phyloP scores from a whole-genome alignment of 306 rosid genomes.

The Prunus mira region DNA sequence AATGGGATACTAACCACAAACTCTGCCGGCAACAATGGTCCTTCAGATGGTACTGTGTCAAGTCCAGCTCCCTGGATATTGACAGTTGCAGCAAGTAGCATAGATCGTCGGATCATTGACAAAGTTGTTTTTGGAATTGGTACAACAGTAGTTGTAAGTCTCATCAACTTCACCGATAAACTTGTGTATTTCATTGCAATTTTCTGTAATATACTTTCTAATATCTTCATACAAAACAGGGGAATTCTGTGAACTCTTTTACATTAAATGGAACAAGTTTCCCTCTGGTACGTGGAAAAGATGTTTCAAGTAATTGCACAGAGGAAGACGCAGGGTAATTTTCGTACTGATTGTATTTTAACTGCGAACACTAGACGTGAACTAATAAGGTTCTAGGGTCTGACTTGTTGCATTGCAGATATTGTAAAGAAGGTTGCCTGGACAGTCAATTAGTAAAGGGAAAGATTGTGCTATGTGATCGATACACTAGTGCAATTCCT shows the following conservation, averaged over 20 bases:
- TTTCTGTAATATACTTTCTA: neutral
- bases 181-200: neutral
- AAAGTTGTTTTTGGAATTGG: constrained; percentile 29
- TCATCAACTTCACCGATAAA: neutral
- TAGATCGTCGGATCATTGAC: constrained; percentile 22
- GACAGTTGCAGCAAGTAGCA: constrained; percentile 33
- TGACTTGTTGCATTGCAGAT: neutral
- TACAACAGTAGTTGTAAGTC: constrained; percentile 2
- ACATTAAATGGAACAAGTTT: neutral
- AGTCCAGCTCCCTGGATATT: constrained; percentile 38
- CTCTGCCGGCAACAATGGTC: constrained; percentile 32
- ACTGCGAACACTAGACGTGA: neutral
- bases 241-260: neutral
- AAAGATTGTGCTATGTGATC: constrained; percentile 31
- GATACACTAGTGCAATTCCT: neutral
- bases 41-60: neutral
- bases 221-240: neutral
- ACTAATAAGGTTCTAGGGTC: neutral
- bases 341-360: neutral
- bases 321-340: neutral
- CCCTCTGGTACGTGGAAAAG: constrained; percentile 4
- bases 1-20: constrained; percentile 24
- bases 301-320: neutral
- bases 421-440: neutral
- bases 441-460: constrained; percentile 24